A percentile compares a stretch with the other conserved stretches of the same genome.
Evolutionary conservation across 495 filamentous ascomycete species (phyloP).

Genomic region (Viridothelium virens): DNA sequence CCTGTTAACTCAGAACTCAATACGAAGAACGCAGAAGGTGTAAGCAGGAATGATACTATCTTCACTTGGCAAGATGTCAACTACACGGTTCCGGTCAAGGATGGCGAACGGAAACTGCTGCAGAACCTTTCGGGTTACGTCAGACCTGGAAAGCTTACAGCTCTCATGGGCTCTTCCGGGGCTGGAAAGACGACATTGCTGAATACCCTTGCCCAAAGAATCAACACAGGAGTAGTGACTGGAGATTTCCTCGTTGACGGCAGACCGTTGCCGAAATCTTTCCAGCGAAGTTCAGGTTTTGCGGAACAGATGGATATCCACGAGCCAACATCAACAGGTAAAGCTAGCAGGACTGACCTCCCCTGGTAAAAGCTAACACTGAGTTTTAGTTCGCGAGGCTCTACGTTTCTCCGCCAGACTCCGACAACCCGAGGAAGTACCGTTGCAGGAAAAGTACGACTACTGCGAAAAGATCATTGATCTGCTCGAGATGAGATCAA

Average conservation of each 20-base stretch:
- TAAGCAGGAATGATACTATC: conserved; percentile 55
- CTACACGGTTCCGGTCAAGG: conserved; percentile 86
- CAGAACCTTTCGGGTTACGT: conserved; percentile 85
- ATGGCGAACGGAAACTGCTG: conserved; percentile 63
- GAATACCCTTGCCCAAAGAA: conserved; percentile 69
- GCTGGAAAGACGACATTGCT: conserved; percentile 69
- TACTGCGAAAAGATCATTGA: conserved; percentile 91
- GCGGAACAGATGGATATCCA: conserved; percentile 96
- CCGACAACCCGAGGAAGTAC: conserved; percentile 65
- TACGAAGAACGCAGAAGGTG: conserved; percentile 32
- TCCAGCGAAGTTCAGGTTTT: conserved; percentile 91
- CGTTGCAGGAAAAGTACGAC: conserved; percentile 65
- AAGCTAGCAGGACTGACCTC: no score
- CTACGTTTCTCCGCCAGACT: conserved; percentile 76
- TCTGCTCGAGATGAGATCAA: conserved; percentile 79
- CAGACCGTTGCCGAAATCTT: conserved; percentile 62
- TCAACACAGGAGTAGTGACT: conserved; percentile 76
- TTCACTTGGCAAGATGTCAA: conserved; percentile 83
- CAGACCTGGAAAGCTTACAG: conserved; percentile 81
- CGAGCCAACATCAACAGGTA: conserved; percentile 62
- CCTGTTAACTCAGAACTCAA: no score
- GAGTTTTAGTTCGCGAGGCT: conserved; percentile 59
- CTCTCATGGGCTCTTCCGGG: conserved; percentile 72
- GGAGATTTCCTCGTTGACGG: conserved; percentile 85
- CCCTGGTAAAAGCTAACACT: no score